Evolutionary conservation across 371 early-diverging fungal genomes (phyloP), one percentile per base, ranked within the genome.

Genomic region (Mucor lusitanicus): DNA sequence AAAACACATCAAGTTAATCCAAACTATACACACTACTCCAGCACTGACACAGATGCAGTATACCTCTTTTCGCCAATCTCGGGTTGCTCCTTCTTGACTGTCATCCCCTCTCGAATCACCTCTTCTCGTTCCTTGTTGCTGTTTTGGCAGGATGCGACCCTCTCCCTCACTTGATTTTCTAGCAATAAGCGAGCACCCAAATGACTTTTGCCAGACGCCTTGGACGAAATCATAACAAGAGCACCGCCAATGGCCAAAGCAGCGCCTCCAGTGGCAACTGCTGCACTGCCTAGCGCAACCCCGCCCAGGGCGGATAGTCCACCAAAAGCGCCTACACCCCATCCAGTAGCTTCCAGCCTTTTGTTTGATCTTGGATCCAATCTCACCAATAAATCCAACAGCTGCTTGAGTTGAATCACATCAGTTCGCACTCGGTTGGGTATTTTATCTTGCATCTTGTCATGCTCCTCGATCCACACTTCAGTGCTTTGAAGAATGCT

Each of bases 381-480:
- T 65, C 86, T 61, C 54, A 68, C 65, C 5, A 80, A 17, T 33
- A 42, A 53, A 40, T 81, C 79, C 11, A 83, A 69, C 17, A 86
- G 63, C 32, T 80, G 76, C 58, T 74, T 75, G 46, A 87, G 53
- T 25, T 73, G 69, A 12, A 62, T 56, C 15, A 85, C 37, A 63
- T 87, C 87, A n/a, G 75, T 59, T 13, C 68, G 71, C 11, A 87
- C 56, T 59, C 77, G 72, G 9, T 71, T 75, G 12, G 84, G 85
- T 32, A 85, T 77, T 37, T 71, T 70, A 35, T 82, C 78, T 6
- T 63, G 65, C 63, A 82, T 48, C 27, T 78, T 73, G 21, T 79
- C 78, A 55, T 79, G 79, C 55, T 87, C 85, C 56, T 81, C 73
- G n/a, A 82, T 83, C 87, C 87, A 87, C 17, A 81, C 75, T 27